phyloP scores from a whole-genome alignment of 2,329 filamentous ascomycete species.

The Dothiorella sarmentorum region DNA sequence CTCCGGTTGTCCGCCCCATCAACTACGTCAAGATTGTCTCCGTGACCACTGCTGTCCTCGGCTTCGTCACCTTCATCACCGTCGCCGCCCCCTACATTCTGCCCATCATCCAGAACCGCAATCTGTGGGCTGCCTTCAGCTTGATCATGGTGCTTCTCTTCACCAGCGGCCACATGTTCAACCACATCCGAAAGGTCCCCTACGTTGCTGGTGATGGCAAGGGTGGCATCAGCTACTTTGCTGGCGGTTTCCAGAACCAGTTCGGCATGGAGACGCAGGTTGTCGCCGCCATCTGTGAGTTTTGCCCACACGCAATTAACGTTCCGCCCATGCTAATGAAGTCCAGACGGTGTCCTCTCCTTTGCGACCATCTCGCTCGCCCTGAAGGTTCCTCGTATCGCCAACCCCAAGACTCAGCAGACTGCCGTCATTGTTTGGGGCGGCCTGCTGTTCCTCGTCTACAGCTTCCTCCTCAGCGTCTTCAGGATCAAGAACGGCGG shows the following conservation, averaged over 20 bases:
- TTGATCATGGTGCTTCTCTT: slow-evolving; percentile 88
- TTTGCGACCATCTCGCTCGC: slow-evolving; percentile 90
- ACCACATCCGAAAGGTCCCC: slow-evolving; percentile 93
- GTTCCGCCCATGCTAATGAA: too few relatives aligned
- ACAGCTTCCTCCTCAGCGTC: slow-evolving; percentile 90
- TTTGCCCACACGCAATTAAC: too few relatives aligned
- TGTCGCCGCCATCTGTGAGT: slow-evolving; percentile 86
- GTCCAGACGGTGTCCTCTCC: slow-evolving; percentile 69
- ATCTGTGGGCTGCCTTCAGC: slow-evolving; percentile 87
- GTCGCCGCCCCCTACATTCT: slow-evolving; percentile 75
- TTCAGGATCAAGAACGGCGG: slow-evolving; percentile 94
- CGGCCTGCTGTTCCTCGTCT: slow-evolving; percentile 72
- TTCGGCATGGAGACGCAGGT: slow-evolving; percentile 95
- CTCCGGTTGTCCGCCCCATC: slow-evolving; percentile 74
- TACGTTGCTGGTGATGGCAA: slow-evolving; percentile 83
- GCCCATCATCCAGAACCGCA: slow-evolving; percentile 82
- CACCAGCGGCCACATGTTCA: slow-evolving; percentile 98
- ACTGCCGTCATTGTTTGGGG: slow-evolving; percentile 78
- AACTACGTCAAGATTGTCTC: slow-evolving; percentile 78
- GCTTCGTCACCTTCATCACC: slow-evolving; percentile 63
- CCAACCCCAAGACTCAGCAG: slow-evolving; percentile 72
- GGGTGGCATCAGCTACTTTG: slow-evolving; percentile 87
- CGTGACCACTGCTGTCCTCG: slow-evolving; percentile 65
- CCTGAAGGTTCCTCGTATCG: slow-evolving; percentile 86
- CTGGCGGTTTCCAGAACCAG: slow-evolving; percentile 87